Evolutionary conservation across 1,284 basidiomycete genomes (phyloP).

Genomic region (Rhizoctonia solani): DNA sequence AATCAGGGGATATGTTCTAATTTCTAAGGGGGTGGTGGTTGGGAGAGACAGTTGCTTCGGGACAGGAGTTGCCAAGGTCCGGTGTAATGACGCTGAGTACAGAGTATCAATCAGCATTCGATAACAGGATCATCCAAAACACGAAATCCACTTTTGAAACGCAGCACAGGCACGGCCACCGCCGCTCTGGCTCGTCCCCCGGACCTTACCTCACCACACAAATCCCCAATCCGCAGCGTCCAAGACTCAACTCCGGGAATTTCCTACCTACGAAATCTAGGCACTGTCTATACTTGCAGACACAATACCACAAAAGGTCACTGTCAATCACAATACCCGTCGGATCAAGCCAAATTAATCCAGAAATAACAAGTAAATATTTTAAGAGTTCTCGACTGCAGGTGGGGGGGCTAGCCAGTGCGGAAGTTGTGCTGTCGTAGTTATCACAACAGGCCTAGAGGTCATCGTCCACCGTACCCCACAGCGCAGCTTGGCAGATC

Average conservation of each 20-base stretch:
- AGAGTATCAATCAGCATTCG: conserved; percentile 23
- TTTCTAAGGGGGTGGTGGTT: not conserved
- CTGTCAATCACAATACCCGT: no score
- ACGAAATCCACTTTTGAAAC: conserved; percentile 14
- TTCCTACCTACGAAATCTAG: not conserved
- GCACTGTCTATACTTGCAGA: not conserved
- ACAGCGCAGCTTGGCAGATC: not conserved
- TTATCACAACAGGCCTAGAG: not conserved
- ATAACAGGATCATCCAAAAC: conserved; percentile 32
- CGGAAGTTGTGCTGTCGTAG: not conserved
- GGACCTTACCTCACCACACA: not conserved
- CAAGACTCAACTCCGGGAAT: conserved; percentile 9
- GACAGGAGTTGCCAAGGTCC: conserved; percentile 31
- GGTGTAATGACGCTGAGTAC: conserved; percentile 20
- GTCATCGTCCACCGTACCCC: not conserved
- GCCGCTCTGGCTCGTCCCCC: no score
- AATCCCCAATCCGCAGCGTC: conserved; percentile 1
- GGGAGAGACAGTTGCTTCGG: conserved; percentile 13
- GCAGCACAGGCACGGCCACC: no score
- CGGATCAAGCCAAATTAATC: not conserved
- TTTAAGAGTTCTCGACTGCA: no score
- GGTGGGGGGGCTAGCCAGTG: no score
- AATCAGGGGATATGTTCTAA: not conserved
- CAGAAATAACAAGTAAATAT: conserved; percentile 1
- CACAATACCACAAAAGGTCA: no score